A percentile compares a stretch with the other conserved stretches of the same genome.
These are phyloP conservation scores for Colletotrichum sp. DNA, from an alignment of 2,329 filamentous ascomycete genomes.

Conservation along the genomic window DNA sequence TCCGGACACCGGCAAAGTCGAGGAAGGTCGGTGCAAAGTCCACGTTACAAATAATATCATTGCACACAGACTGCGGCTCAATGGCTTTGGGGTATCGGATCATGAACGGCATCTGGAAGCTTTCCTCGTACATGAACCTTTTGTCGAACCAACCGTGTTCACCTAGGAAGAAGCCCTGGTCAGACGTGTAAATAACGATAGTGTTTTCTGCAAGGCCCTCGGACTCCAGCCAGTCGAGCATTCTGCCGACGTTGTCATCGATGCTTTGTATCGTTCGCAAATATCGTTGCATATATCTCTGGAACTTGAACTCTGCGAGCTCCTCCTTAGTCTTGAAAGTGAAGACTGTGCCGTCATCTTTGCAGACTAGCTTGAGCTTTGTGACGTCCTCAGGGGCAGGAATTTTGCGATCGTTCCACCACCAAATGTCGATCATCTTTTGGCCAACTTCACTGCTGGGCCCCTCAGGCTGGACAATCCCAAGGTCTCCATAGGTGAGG, in stretches of 20 bases:
- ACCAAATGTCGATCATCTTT: constrained; percentile 22
- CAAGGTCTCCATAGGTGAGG: constrained; percentile 55
- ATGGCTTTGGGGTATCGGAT: constrained; percentile 50
- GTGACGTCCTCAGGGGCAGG: constrained; percentile 20
- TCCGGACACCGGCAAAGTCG: constrained; percentile 43
- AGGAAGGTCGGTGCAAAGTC: constrained; percentile 58
- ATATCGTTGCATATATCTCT: constrained; percentile 62
- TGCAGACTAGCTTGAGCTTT: constrained; percentile 41
- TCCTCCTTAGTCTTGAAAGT: constrained; percentile 45
- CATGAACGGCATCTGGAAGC: constrained; percentile 62
- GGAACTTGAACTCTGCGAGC: constrained; percentile 58
- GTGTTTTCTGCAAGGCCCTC: constrained; percentile 49
- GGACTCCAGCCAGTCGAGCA: constrained; percentile 50
- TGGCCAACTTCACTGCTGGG: constrained; percentile 25
- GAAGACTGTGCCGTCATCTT: constrained; percentile 49
- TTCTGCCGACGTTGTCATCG: constrained; percentile 55
- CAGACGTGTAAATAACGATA: constrained; percentile 56
- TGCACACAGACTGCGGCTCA: constrained; percentile 37
- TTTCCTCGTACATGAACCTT: constrained; percentile 63
- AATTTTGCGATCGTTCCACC: constrained; percentile 37
- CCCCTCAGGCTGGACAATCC: constrained; percentile 52
- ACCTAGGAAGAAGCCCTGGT: constrained; percentile 61
- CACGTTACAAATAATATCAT: constrained; percentile 58
- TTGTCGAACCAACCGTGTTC: constrained; percentile 65
- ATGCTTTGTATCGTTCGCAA: constrained; percentile 56